These are phyloP conservation scores for Agapanthus africanus DNA, from an alignment of 106 monocot genomes.

Conservation along the genomic window DNA sequence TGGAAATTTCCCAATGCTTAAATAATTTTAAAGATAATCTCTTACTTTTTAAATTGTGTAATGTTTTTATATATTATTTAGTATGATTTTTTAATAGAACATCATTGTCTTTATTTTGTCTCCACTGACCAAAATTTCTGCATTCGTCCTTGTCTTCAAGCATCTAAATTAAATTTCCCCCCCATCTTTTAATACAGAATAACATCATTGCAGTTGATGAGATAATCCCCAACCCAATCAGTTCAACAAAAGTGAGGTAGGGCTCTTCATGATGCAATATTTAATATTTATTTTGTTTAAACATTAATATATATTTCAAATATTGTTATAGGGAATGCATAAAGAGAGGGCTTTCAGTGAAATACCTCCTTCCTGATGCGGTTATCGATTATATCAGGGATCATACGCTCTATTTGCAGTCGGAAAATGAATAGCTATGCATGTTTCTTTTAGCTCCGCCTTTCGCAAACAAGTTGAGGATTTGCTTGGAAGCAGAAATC, in stretches of 20 bases:
- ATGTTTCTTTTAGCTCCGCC: background rate
- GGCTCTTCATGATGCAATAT: too few species aligned
- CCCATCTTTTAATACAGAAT: slow-evolving; percentile 28
- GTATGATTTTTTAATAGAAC: background rate
- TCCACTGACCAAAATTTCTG: too few species aligned
- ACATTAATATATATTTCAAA: background rate
- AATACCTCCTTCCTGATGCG: slow-evolving; percentile 61
- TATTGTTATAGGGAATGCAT: slow-evolving; percentile 59
- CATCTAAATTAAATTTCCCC: background rate
- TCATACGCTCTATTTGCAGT: slow-evolving; percentile 33
- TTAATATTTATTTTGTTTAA: background rate
- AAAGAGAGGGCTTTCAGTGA: slow-evolving; percentile 53
- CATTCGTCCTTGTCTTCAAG: background rate
- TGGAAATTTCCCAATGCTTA: too few species aligned
- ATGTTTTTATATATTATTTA: too few species aligned
- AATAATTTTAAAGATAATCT: too few species aligned
- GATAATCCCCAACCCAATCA: slow-evolving; percentile 80
- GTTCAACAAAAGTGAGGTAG: slow-evolving; percentile 83
- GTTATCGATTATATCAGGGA: slow-evolving; percentile 62
- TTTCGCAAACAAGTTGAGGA: too few species aligned
- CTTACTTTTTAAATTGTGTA: background rate
- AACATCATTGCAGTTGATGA: slow-evolving; percentile 82
- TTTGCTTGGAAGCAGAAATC: too few species aligned
- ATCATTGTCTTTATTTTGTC: background rate
- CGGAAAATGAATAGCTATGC: background rate